A percentile compares a stretch with the other conserved stretches of the same genome.
These are phyloP conservation scores for Tetrapyrgos nigripes DNA, from an alignment of 1,284 basidiomycete species.

Conservation along the genomic window DNA sequence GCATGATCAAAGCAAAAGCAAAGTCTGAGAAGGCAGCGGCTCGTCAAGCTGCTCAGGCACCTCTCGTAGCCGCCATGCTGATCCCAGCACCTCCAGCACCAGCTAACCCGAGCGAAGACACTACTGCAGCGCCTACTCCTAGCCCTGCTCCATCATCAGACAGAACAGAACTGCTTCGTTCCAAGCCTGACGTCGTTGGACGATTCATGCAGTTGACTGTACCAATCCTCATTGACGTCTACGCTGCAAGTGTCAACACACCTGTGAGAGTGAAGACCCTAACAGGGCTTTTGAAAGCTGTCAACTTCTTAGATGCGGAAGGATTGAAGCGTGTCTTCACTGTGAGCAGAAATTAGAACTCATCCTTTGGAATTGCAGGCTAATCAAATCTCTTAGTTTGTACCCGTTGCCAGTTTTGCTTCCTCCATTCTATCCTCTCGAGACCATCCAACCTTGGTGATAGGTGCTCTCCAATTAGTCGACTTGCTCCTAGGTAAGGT, in stretches of 20 bases:
- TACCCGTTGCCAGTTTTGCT: slow-evolving; percentile 91
- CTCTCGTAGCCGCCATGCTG: slow-evolving; percentile 35
- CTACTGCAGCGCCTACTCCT: slow-evolving; percentile 30
- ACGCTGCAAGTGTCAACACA: slow-evolving; percentile 89
- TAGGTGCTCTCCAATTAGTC: slow-evolving; percentile 89
- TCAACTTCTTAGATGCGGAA: slow-evolving; percentile 83
- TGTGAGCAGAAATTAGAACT: slow-evolving; percentile 46
- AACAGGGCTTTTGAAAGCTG: slow-evolving; percentile 86
- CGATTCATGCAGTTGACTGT: slow-evolving; percentile 88
- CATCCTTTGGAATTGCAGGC: slow-evolving; percentile 6
- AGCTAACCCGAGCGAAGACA: slow-evolving; percentile 25
- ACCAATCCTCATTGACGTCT: slow-evolving; percentile 94
- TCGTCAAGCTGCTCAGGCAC: slow-evolving; percentile 53
- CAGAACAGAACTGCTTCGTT: slow-evolving; percentile 75
- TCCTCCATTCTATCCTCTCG: slow-evolving; percentile 92
- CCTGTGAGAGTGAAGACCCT: slow-evolving; percentile 88
- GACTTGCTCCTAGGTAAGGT: slow-evolving; percentile 88
- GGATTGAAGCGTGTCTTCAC: slow-evolving; percentile 78
- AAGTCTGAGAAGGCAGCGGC: slow-evolving; percentile 79
- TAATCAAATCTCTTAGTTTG: slow-evolving; percentile 60
- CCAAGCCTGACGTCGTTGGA: slow-evolving; percentile 77
- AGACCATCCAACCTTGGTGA: slow-evolving; percentile 86
- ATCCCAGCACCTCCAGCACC: slow-evolving; percentile 31
- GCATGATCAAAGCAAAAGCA: slow-evolving; percentile 77
- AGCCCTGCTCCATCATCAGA: slow-evolving; percentile 49